Base-by-base conservation (phyloP, 331 rosid species). In the Quercus lobata region DNA sequence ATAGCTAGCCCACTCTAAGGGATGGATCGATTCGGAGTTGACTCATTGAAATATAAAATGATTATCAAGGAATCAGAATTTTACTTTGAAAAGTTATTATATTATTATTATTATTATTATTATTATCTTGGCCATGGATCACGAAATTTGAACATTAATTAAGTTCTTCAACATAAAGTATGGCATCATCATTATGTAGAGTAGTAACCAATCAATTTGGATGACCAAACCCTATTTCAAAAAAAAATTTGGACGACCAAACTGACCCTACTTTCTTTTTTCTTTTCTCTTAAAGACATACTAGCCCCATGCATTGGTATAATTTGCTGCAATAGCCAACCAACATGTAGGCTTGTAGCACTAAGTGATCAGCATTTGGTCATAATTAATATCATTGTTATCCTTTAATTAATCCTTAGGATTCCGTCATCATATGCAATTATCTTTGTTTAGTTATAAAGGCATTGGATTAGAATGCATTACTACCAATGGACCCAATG, bases 1-100 rank as follows among this genome's bases (percentile, higher is more conserved):
- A 41, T 41, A 41, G 49, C 14, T 22, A 55, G 65, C 29, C 41
- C 54, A 69, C 29, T 71, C 74, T 34, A 70, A 70, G 58, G 57
- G 46, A 34, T 78, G 85, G 72, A 82, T 80, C 69, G 80, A 86
- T 84, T 82, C 84, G 74, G 71, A 70, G 83, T 86, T 89, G 88
- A 86, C 94, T 71, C 21, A 8, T 30, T 22, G 32, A 49, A 57
- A 73, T 79, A 74, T 56, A 58, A 34, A n/a, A 73, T 72, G 57
- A 69, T 58, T 8, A 57, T 6, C 56, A 24, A 35, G 69, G 88
- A 86, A 86, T 84, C 72, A 6, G 81, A 75, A 81, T 75, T 80
- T 62, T 29, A 9, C 78, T 77, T 83, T 83, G 46, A 17, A 76
- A 30, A 27, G 57, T 70, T 32, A 56, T 85, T 32, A 76, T 52